Evolutionary conservation across 2,329 filamentous ascomycete genomes (phyloP), one percentile per base, ranked within the genome.

Genomic region (Arthrobotrys sinensis): DNA sequence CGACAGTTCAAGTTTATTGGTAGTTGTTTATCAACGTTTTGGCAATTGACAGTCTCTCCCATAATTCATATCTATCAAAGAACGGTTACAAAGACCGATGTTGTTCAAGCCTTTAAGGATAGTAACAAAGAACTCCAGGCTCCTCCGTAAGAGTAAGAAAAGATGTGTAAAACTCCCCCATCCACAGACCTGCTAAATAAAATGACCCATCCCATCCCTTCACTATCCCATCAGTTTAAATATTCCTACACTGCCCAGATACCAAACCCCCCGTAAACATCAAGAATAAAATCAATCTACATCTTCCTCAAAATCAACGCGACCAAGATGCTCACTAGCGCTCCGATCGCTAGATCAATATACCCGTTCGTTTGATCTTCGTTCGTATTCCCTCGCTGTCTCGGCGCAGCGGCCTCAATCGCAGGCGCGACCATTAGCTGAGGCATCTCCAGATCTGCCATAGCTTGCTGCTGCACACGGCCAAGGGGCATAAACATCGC

Each of bases 401-500:
- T 57, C 38, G 73, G 57, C 14, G 67, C 73, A 6, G 72, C 62
- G 4, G 32, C 64, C n/a, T 60, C 65, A 8, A 77, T 50, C 2
- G 67, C 66, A 28, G 36, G 65, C 0, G 62, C 16, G 16, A 75
- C 62, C 2, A 19, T 38, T 3, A 28, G 4, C 24, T 28, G 24
- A 28, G 24, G 24, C 24, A 28, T 28, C 24, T 28, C 24, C 2
- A 28, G 24, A 28, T 28, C 24, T 28, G 28, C 38, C 36, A 55
- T 60, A 46, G 64, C 36, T 50, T 68, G 71, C n/a, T 63, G 53
- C 14, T 65, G 69, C 12, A 34, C 65, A 1, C 28, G 28, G 7
- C 36, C 66, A 28, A 77, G 66, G 3, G 73, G 73, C 8, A 77
- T 77, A 21, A 77, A 77, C 73, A 77, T 77, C 4, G 66, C 66